A percentile compares a stretch with the other conserved stretches of the same genome.
phyloP scores from a whole-genome alignment of 495 filamentous ascomycete genomes.

The Trichoderma virens region DNA sequence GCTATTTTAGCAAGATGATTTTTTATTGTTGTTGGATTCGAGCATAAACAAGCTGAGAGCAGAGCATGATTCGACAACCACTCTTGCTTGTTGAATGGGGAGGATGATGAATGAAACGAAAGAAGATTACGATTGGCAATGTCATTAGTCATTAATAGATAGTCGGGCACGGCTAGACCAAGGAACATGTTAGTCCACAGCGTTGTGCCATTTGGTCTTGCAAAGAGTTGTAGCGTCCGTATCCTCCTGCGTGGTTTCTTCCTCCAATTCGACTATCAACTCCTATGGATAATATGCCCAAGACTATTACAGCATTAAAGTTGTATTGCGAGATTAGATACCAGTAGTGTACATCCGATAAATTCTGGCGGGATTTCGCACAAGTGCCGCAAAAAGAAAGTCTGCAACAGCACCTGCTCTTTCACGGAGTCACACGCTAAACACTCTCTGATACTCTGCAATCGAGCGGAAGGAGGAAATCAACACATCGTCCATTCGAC shows the following conservation, averaged over 20 bases:
- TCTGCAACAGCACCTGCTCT: background rate
- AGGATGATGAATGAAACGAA: background rate
- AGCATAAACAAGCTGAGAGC: slow-evolving; percentile 2
- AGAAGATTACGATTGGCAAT: slow-evolving; percentile 2
- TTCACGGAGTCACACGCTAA: background rate
- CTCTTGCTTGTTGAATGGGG: background rate
- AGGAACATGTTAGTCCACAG: background rate
- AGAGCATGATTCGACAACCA: background rate
- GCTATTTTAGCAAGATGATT: background rate
- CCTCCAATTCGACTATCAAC: too few species aligned
- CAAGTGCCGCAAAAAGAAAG: too few species aligned
- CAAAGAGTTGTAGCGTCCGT: too few species aligned
- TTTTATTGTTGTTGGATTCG: background rate
- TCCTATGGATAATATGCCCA: too few species aligned
- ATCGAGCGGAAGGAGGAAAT: background rate
- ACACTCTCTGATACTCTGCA: too few species aligned
- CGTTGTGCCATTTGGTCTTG: too few species aligned
- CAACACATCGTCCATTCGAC: background rate
- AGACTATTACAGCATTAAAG: too few species aligned
- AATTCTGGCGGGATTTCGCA: too few species aligned
- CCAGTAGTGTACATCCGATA: too few species aligned
- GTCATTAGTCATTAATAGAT: background rate
- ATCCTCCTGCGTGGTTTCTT: too few species aligned
- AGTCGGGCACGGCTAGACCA: background rate
- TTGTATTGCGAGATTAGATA: too few species aligned